A percentile compares a stretch with the other conserved stretches of the same genome.
These are phyloP conservation scores for Cairneyella variabilis DNA, from an alignment of 495 filamentous ascomycete genomes.

Conservation along the genomic window DNA sequence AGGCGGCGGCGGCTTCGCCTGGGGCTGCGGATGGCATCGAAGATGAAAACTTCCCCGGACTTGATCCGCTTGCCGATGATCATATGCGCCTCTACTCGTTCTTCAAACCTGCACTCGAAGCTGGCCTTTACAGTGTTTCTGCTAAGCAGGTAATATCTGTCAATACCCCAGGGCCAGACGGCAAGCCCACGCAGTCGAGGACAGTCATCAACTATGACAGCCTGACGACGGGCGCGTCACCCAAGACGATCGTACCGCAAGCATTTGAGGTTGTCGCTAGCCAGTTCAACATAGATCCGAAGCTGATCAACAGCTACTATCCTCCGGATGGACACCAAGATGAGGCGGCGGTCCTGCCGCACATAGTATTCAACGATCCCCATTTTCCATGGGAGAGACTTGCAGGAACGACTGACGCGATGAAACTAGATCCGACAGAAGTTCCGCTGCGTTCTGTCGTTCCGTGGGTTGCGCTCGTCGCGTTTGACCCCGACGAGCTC, in stretches of 20 bases:
- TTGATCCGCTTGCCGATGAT: not conserved
- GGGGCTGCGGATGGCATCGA: no score
- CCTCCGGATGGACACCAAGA: constrained; percentile 39
- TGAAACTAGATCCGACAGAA: not conserved
- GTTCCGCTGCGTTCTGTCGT: not conserved
- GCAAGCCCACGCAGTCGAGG: not conserved
- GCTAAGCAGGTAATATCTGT: constrained; percentile 3
- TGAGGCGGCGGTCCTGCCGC: constrained; percentile 34
- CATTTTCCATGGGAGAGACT: constrained; percentile 45
- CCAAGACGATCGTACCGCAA: constrained; percentile 12
- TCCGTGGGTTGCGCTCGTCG: constrained; percentile 33
- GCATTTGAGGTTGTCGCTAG: constrained; percentile 34
- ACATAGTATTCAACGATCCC: constrained; percentile 46
- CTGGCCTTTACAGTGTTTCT: constrained; percentile 24
- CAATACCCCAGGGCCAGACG: no score
- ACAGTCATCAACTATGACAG: not conserved
- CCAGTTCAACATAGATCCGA: constrained; percentile 27
- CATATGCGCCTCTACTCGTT: constrained; percentile 30
- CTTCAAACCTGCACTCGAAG: constrained; percentile 30
- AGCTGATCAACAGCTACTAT: constrained; percentile 34
- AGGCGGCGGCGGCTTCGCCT: no score
- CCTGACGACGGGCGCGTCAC: not conserved
- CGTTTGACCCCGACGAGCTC: constrained; percentile 32
- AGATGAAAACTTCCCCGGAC: not conserved
- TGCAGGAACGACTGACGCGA: constrained; percentile 25